Conservation (phyloP, 176 grass and related monocot genomes). For the Oryza punctata region DNA sequence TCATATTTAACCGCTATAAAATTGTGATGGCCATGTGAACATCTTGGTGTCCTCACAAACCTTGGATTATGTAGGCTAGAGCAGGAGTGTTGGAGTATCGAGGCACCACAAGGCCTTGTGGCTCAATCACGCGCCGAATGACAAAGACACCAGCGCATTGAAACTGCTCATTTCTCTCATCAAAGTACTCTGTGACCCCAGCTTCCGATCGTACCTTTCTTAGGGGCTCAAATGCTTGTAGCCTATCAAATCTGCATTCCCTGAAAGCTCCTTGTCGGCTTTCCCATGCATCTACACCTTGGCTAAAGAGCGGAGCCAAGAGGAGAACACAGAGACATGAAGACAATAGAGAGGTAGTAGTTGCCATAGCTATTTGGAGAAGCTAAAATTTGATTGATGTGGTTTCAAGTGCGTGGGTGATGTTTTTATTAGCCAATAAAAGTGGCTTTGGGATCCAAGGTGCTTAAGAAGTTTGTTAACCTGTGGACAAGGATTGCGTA, state of each 20-base stretch:
- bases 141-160: constrained; percentile 33
- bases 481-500: neutral
- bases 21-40: neutral
- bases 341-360: neutral
- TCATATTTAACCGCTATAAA: neutral
- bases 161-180: constrained; percentile 42
- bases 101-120: constrained; percentile 48
- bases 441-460: neutral
- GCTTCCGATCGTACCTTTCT: constrained; percentile 39
- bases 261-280: constrained; percentile 8
- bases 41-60: neutral
- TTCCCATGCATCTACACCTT: constrained; percentile 23
- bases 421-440: constrained; percentile 33
- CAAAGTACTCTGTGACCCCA: constrained; percentile 47
- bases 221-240: constrained; percentile 40
- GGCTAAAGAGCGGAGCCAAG: constrained; percentile 9
- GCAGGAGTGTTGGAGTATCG: constrained; percentile 37
- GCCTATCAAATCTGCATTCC: constrained; percentile 47
- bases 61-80: constrained; percentile 56
- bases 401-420: neutral
- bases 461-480: constrained; percentile 1
- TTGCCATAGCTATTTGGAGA: constrained; percentile 24
- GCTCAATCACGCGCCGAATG: constrained; percentile 15
- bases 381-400: neutral
- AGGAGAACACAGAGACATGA: constrained; percentile 18